These are phyloP conservation scores for Termitomyces sp. DNA, from an alignment of 768 basidiomycete species.

Conservation along the genomic window DNA sequence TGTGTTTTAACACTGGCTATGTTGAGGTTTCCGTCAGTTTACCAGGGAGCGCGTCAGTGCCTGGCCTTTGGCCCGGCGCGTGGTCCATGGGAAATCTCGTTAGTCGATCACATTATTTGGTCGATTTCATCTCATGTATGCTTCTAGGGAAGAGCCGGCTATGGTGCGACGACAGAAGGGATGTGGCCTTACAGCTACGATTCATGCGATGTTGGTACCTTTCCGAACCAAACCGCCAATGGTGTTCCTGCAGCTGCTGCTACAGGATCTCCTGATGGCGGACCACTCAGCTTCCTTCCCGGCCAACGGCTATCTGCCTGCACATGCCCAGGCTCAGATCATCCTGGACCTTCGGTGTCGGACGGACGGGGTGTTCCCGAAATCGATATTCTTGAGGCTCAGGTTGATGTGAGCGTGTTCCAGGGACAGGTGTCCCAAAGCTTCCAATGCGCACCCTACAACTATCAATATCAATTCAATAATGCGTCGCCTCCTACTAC, in stretches of 20 bases:
- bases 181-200: conserved; percentile 86
- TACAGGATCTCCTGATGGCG: conserved; percentile 49
- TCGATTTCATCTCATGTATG: neutral
- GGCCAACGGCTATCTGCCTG: conserved; percentile 88
- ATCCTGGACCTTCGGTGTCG: conserved; percentile 76
- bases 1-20: conserved; percentile 93
- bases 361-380: conserved; percentile 84
- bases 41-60: conserved; percentile 55
- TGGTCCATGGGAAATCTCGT: conserved; percentile 81
- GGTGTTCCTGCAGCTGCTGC: conserved; percentile 56
- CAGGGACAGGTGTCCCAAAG: conserved; percentile 76
- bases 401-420: conserved; percentile 51
- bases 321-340: conserved; percentile 81
- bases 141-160: conserved; percentile 73
- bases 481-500: conserved; percentile 48
- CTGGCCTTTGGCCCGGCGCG: conserved; percentile 83
- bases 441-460: conserved; percentile 77
- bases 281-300: conserved; percentile 69
- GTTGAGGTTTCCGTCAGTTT: conserved; percentile 79
- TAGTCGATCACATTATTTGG: conserved; percentile 16
- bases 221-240: conserved; percentile 73
- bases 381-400: conserved; percentile 89
- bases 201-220: conserved; percentile 82
- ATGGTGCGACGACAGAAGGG: conserved; percentile 87
- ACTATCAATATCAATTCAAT: conserved; percentile 61